phyloP scores from a whole-genome alignment of 1,139 yeast genomes.

The Candida pseudocylindracea region DNA sequence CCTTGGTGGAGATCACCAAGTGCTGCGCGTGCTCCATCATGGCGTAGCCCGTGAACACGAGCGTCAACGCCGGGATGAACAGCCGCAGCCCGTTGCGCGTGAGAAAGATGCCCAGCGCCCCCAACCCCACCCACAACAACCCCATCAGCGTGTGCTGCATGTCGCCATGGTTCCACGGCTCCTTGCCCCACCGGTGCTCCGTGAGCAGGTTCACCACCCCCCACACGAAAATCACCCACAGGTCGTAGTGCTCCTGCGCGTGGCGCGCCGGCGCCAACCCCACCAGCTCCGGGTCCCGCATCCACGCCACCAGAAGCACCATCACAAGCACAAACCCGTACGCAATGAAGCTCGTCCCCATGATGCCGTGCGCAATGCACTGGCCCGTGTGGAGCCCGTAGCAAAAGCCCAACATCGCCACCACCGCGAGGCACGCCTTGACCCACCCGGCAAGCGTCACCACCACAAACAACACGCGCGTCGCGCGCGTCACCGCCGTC shows the following conservation, averaged over 20 bases:
- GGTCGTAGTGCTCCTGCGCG: constrained; percentile 77
- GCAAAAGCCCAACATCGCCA: constrained; percentile 65
- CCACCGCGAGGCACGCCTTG: constrained; percentile 59
- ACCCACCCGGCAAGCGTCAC: constrained; percentile 39
- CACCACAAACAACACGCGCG: constrained; percentile 16
- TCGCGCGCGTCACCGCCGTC: constrained; percentile 2
- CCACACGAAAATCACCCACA: constrained; percentile 63
- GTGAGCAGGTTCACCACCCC: constrained; percentile 89
- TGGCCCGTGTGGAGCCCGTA: constrained; percentile 63
- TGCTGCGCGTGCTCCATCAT: constrained; percentile 80
- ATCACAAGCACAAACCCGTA: constrained; percentile 54
- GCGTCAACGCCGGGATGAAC: constrained; percentile 59
- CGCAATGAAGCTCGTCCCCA: constrained; percentile 73
- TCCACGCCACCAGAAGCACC: constrained; percentile 51
- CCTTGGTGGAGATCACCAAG: constrained; percentile 55
- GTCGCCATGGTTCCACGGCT: constrained; percentile 77
- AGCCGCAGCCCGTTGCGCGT: constrained; percentile 45
- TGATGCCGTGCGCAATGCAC: constrained; percentile 89
- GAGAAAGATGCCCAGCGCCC: constrained; percentile 59
- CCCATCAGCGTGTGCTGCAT: constrained; percentile 95
- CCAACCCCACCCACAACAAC: constrained; percentile 90
- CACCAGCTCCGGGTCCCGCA: constrained; percentile 13
- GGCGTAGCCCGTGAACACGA: constrained; percentile 80
- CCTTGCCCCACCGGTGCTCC: constrained; percentile 84
- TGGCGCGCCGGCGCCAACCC: constrained; percentile 7